Percentiles rank a stretch among this genome's conserved stretches.
Conservation (phyloP, 495 filamentous ascomycete species). For the Hypoxylon crocopeplum region DNA sequence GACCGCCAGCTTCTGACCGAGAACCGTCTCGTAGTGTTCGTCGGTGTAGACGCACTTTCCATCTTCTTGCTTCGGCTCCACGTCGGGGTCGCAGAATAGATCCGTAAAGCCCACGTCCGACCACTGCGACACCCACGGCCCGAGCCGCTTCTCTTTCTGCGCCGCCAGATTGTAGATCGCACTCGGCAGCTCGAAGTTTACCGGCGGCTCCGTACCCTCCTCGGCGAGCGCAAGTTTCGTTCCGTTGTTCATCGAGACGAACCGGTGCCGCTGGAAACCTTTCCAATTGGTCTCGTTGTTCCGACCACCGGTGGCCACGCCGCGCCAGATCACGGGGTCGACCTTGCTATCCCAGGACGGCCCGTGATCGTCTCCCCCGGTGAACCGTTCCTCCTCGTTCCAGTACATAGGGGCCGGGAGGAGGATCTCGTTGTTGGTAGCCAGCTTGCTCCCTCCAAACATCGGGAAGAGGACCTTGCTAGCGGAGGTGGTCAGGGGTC, state of each 20-base stretch:
- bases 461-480: constrained; percentile 67
- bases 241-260: constrained; percentile 69
- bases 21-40: constrained; percentile 49
- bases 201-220: constrained; percentile 38
- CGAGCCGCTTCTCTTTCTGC: constrained; percentile 43
- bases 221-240: constrained; percentile 58
- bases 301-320: constrained; percentile 69
- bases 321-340: constrained; percentile 67
- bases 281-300: constrained; percentile 67
- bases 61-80: constrained; percentile 40
- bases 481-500: constrained; percentile 61
- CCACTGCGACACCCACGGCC: constrained; percentile 50
- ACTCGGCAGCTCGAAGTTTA: constrained; percentile 51
- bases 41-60: constrained; percentile 58
- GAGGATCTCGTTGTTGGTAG: constrained; percentile 77
- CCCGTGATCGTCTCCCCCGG: constrained; percentile 58
- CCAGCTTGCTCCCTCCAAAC: constrained; percentile 75
- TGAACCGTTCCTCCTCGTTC: constrained; percentile 73
- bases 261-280: constrained; percentile 72
- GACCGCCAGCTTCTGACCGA: constrained; percentile 52
- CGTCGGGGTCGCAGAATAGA: constrained; percentile 48
- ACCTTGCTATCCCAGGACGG: constrained; percentile 63
- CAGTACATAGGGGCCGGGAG: constrained; percentile 78
- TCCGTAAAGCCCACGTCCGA: constrained; percentile 57
- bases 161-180: constrained; percentile 45